Evolutionary conservation across 2,329 filamentous ascomycete genomes (phyloP), one percentile per base, ranked within the genome.

Genomic region (Cercospora zeae-maydis): DNA sequence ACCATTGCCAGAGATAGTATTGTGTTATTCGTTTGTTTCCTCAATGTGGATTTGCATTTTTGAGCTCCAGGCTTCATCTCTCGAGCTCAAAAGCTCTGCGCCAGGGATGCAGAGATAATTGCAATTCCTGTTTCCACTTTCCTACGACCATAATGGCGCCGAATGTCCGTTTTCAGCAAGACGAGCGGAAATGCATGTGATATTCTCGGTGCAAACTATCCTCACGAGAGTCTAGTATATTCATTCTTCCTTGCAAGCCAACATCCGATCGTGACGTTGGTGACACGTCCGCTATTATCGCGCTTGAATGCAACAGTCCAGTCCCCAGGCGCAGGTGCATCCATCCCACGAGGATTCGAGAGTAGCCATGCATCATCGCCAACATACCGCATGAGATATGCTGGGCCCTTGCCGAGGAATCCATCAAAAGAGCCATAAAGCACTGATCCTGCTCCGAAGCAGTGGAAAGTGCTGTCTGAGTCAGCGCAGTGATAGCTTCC

Each of bases 371-470:
- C 70, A 65, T 80, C 74, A 34, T 74, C 69, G 2, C 76, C 78
- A 4, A 81, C 59, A 33, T 74, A 74, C 11, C 69, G 67, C 74
- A 81, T 78, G 2, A 76, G 61, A 56, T 75, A 73, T 2, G 70
- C 67, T 1, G 77, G 74, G 1, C 79, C 78, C 13, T 68, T 68
- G 1, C 79, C 79, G 3, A 81, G 67, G 58, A 72, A 80, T 4
- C 79, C 79, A 58, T 77, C 73, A 62, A 81, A 80, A 1, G 71
- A 69, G 6, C 77, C 79, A 60, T 80, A 80, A n/a, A 81, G 58
- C 62, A 78, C 68, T 8, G 71, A 75, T n/a, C 73, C 73, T 4
- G 66, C 65, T 4, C 77, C 77, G 4, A 62, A 68, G 59, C 74
- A 75, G 47, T 71, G 69, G 63, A 81, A 76, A 0, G 65, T 73